Evolutionary conservation across 495 filamentous ascomycete species (phyloP).

Genomic region (Penicillium chermesinum): DNA sequence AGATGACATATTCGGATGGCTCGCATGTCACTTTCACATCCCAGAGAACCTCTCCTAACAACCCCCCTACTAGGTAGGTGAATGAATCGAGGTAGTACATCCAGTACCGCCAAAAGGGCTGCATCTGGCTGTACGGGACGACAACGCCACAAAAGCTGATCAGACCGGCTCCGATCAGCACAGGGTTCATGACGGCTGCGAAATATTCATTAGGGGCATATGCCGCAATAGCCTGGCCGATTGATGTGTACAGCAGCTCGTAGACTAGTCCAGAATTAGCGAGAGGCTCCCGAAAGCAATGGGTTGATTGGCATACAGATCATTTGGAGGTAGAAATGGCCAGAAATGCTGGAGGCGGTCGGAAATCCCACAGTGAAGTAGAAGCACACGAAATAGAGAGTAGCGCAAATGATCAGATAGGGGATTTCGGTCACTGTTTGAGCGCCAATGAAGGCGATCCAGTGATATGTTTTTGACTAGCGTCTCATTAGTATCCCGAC

Average conservation of each 20-base stretch:
- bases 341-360: constrained; percentile 34
- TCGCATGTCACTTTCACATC: constrained; percentile 51
- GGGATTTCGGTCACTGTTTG: constrained; percentile 55
- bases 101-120: constrained; percentile 57
- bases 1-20: constrained; percentile 52
- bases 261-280: constrained; percentile 23
- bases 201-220: constrained; percentile 53
- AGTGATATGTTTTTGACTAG: constrained; percentile 56
- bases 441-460: constrained; percentile 41
- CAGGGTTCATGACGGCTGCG: constrained; percentile 48
- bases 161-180: constrained; percentile 46
- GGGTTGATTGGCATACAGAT: constrained; percentile 34
- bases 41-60: constrained; percentile 40
- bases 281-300: neutral
- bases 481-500: constrained; percentile 54
- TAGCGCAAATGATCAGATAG: constrained; percentile 51
- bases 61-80: constrained; percentile 48
- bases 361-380: constrained; percentile 56
- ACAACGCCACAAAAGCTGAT: constrained; percentile 54
- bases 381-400: constrained; percentile 54
- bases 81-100: constrained; percentile 54
- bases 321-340: constrained; percentile 44
- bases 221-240: constrained; percentile 46
- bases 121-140: constrained; percentile 46
- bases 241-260: constrained; percentile 42